Evolutionary conservation across 2,329 filamentous ascomycete genomes (phyloP).

Genomic region (Zasmidium angulare): DNA sequence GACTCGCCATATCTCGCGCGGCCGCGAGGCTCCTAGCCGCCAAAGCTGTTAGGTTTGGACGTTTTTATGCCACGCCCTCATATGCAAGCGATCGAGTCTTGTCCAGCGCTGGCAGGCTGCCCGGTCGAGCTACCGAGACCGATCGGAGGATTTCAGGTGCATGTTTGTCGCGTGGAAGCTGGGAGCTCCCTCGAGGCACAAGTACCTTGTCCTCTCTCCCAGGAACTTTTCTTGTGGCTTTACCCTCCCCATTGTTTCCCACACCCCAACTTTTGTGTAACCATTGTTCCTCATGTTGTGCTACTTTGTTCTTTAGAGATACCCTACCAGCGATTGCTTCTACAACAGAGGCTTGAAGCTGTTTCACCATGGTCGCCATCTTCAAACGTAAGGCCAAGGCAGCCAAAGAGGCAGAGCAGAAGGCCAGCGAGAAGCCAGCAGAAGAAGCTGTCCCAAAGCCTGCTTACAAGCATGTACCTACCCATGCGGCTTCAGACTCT

Average conservation of each 20-base stretch:
- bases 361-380: conserved; percentile 48
- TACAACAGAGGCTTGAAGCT: background rate
- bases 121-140: background rate
- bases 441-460: conserved; percentile 39
- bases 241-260: background rate
- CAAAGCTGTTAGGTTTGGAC: background rate
- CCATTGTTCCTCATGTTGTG: background rate
- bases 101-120: background rate
- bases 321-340: background rate
- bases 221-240: background rate
- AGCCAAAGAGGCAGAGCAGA: conserved; percentile 36
- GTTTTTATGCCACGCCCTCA: background rate
- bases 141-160: background rate
- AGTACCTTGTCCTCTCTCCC: background rate
- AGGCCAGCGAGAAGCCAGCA: conserved; percentile 57
- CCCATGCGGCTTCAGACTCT: conserved; percentile 61
- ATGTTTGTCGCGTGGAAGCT: conserved; percentile 4
- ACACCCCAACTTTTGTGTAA: background rate
- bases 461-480: conserved; percentile 63
- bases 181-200: background rate
- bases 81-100: background rate
- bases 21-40: background rate
- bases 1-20: background rate
- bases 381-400: conserved; percentile 52
- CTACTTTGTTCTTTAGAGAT: background rate